phyloP scores from a whole-genome alignment of 139 green algal species.

The Limnomonas spitsbergensis region DNA sequence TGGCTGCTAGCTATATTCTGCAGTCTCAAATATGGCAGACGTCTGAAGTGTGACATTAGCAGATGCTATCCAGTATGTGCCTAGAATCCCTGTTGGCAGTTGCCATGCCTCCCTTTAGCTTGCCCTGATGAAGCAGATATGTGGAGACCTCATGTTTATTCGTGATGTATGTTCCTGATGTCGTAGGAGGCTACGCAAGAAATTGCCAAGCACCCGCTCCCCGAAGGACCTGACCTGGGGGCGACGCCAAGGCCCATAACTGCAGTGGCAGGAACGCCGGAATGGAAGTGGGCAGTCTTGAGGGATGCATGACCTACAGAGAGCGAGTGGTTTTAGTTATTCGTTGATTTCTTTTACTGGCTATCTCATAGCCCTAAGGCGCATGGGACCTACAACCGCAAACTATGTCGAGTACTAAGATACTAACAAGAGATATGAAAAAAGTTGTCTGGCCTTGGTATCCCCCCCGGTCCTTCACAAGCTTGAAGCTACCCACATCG shows the following conservation, averaged over 20 bases:
- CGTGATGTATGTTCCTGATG: not conserved
- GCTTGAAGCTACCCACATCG: too few relatives aligned
- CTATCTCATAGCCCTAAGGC: not conserved
- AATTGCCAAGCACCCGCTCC: not conserved
- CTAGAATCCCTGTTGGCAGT: not conserved
- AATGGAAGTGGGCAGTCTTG: conserved; percentile 8
- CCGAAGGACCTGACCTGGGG: not conserved
- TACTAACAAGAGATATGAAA: not conserved
- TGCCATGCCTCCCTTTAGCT: too few relatives aligned
- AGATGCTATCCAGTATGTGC: not conserved
- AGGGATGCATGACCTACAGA: not conserved
- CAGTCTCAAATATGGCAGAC: not conserved
- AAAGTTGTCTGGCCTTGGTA: too few relatives aligned
- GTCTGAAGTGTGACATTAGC: not conserved
- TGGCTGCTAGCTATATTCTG: not conserved
- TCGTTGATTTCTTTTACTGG: not conserved
- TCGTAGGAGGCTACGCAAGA: not conserved
- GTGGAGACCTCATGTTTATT: too few relatives aligned
- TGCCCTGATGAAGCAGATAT: too few relatives aligned
- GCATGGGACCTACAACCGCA: not conserved
- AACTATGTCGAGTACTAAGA: not conserved
- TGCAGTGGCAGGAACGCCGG: not conserved
- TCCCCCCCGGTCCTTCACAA: too few relatives aligned
- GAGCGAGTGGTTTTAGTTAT: not conserved
- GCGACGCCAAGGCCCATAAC: not conserved